Evolutionary conservation across 2,329 filamentous ascomycete species (phyloP).

Genomic region (Botrytis byssoidea): DNA sequence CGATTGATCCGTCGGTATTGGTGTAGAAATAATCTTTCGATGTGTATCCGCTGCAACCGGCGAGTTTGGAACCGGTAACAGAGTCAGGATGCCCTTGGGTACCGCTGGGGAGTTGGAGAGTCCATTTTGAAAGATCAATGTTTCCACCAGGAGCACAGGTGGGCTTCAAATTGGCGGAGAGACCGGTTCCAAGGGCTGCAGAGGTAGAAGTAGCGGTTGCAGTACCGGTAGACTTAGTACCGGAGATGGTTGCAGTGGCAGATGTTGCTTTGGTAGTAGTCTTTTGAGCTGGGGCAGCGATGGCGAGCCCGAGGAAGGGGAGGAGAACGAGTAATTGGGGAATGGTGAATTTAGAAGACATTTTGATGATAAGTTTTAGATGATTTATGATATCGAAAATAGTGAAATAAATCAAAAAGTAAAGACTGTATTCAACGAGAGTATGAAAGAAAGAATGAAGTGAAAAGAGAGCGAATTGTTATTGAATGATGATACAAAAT

Average conservation of each 20-base stretch:
- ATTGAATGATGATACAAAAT: not conserved
- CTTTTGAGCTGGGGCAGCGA: slow-evolving; percentile 7
- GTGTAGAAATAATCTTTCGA: slow-evolving; percentile 42
- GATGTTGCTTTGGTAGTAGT: not conserved
- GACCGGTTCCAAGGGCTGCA: not conserved
- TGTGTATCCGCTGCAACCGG: slow-evolving; percentile 42
- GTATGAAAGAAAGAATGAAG: not conserved
- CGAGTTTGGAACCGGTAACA: slow-evolving; percentile 38
- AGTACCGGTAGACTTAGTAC: not conserved
- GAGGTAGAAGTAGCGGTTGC: not conserved
- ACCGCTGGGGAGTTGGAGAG: slow-evolving; percentile 44
- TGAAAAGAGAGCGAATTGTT: not conserved
- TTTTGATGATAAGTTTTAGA: not conserved
- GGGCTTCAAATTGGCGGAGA: slow-evolving; percentile 18
- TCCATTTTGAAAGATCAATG: slow-evolving; percentile 40
- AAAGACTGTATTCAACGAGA: not conserved
- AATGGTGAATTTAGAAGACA: slow-evolving; percentile 13
- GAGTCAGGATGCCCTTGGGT: slow-evolving; percentile 34
- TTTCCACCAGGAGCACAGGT: slow-evolving; percentile 37
- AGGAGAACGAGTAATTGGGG: slow-evolving; percentile 15
- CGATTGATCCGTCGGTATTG: slow-evolving; percentile 38
- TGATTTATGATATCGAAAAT: not conserved
- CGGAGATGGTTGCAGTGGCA: not conserved
- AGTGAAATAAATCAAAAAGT: not conserved
- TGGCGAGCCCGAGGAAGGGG: slow-evolving; percentile 8